These are phyloP conservation scores for Acmispon strigosus DNA, from an alignment of 306 rosid genomes.

Conservation along the genomic window DNA sequence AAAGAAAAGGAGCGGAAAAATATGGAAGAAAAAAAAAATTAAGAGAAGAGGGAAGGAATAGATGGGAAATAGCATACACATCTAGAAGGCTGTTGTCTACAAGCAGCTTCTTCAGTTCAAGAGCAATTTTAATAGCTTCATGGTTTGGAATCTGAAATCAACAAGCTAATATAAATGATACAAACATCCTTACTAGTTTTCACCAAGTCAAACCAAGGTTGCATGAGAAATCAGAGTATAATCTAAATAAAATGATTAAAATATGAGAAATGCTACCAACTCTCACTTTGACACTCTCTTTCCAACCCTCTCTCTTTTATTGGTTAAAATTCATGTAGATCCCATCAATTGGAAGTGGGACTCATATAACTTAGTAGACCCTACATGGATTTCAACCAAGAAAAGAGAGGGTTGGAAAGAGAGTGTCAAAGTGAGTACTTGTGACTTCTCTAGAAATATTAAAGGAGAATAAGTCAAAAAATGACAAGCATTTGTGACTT, in stretches of 20 bases:
- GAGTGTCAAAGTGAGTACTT: too few relatives aligned
- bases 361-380: too few relatives aligned
- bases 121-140: constrained; percentile 86
- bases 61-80: constrained; percentile 52
- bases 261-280: too few relatives aligned
- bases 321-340: too few relatives aligned
- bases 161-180: constrained; percentile 16
- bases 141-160: constrained; percentile 91
- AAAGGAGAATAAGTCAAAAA: not conserved
- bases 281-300: too few relatives aligned
- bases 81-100: constrained; percentile 93
- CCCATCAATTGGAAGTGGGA: too few relatives aligned
- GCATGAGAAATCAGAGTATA: not conserved
- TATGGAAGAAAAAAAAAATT: not conserved
- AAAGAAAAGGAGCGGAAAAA: not conserved
- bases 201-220: not conserved
- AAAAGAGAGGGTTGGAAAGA: too few relatives aligned
- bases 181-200: not conserved
- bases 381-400: too few relatives aligned
- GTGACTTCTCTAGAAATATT: too few relatives aligned
- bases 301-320: too few relatives aligned
- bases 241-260: not conserved
- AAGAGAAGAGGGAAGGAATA: not conserved
- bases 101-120: constrained; percentile 89
- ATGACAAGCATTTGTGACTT: too few relatives aligned